Evolutionary conservation across 306 rosid genomes (phyloP).

Genomic region (Trichosanthes truncata): DNA sequence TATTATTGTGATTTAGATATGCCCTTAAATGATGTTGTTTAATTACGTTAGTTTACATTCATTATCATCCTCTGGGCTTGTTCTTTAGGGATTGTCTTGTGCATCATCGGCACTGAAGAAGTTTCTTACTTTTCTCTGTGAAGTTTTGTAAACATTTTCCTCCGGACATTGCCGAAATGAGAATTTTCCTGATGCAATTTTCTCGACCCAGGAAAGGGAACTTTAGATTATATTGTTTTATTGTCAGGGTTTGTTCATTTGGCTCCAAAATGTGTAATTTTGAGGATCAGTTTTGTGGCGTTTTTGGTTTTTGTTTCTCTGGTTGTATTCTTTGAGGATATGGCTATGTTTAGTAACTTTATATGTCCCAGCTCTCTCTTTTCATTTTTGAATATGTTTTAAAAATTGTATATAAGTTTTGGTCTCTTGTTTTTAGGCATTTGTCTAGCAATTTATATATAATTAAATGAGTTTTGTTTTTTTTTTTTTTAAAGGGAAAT

Average conservation of each 20-base stretch:
- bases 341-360: too few species aligned
- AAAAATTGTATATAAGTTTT: too few species aligned
- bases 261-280: not conserved
- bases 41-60: not conserved
- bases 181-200: slow-evolving; percentile 4
- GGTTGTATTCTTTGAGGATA: too few species aligned
- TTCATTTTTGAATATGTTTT: too few species aligned
- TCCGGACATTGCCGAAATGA: not conserved
- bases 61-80: not conserved
- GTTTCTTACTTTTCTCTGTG: not conserved
- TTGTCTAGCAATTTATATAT: too few species aligned
- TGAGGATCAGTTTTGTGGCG: too few species aligned
- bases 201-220: not conserved
- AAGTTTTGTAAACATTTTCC: slow-evolving; percentile 4
- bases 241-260: not conserved
- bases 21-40: slow-evolving; percentile 1
- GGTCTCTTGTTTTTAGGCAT: too few species aligned
- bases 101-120: slow-evolving; percentile 1
- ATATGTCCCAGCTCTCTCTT: too few species aligned
- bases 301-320: too few species aligned
- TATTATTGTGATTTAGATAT: slow-evolving; percentile 4
- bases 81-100: not conserved
- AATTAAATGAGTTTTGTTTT: too few species aligned
- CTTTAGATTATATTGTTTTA: not conserved
- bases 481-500: too few species aligned